Base-by-base conservation (phyloP, 2,329 filamentous ascomycete species). In the Gnomoniopsis smithogilvyi region DNA sequence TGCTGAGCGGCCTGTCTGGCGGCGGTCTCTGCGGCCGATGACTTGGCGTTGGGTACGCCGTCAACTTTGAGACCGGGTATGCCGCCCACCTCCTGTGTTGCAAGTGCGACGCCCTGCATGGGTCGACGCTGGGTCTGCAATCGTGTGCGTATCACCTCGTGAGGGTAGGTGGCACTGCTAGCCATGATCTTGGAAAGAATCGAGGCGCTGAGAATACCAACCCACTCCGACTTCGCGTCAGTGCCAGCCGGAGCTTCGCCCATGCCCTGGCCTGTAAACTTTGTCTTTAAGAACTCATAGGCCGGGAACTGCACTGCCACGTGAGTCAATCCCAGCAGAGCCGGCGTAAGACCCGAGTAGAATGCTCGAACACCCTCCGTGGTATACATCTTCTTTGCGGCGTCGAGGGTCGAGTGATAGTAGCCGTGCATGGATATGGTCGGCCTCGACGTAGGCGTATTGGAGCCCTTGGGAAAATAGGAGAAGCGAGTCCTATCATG, bases 291-390 rank as follows among this genome's bases (percentile, higher is more conserved):
- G 69, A 86, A 96, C 73, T 99, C 95, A 69, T 99, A 99, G 0
- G 95, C 85, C 0, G 95, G 95, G 66, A 99, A 98, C 71, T 99
- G 95, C 21, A 99, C 95, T 21, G 95, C 95, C 43, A 99, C 95
- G 70, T 99, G 95, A 0, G 92, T 91, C 54, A 99, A 81, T 7
- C 95, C 95, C 4, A 99, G 84, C 7, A 99, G 82, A 1, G 95
- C 95, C 0, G 95, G 95, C 0, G 92, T 92, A 36, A 99, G 84
- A 12, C 95, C 95, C 0, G 95, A 96, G 74, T 99, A 99, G 71
- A 99, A 99, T 0, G 94, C 94, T 6, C 85, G 77, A 43, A 99
- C 74, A 51, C 95, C 95, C 77, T 99, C 95, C 1, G 86, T 90
- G 30, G 81, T 85, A 72, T 97, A 99, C 94, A 99, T 99, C 74